phyloP scores from a whole-genome alignment of 2,329 filamentous ascomycete genomes.

The Pseudogymnoascus sp. region DNA sequence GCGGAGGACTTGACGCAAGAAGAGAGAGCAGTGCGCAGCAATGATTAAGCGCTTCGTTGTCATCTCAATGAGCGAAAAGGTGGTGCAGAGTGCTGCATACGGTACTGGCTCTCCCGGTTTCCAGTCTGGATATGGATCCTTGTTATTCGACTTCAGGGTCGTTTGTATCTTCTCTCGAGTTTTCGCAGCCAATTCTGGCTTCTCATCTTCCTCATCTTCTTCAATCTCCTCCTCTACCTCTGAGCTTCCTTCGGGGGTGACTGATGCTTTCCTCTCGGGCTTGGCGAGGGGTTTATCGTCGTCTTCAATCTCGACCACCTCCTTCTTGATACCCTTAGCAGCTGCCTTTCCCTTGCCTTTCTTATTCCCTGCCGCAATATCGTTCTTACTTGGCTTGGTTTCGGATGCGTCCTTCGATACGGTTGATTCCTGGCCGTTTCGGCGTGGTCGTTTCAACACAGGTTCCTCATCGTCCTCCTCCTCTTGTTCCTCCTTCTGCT shows the following conservation, averaged over 20 bases:
- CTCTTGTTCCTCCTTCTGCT: constrained; percentile 27
- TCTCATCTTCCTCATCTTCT: constrained; percentile 49
- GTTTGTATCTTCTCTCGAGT: constrained; percentile 72
- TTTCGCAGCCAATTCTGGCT: constrained; percentile 64
- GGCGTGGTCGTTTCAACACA: constrained; percentile 47
- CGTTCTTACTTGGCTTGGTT: constrained; percentile 28
- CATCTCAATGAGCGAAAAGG: constrained; percentile 90
- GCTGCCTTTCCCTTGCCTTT: constrained; percentile 10
- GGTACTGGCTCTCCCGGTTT: constrained; percentile 79
- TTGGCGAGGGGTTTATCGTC: constrained; percentile 11
- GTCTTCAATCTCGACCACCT: constrained; percentile 10
- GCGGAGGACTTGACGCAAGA: constrained; percentile 87
- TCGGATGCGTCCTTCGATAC: constrained; percentile 27
- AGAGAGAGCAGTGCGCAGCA: constrained; percentile 77
- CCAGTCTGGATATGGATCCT: constrained; percentile 94
- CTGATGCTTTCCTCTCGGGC: constrained; percentile 40
- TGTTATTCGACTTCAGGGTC: constrained; percentile 56
- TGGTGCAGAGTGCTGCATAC: constrained; percentile 88
- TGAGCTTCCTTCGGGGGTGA: constrained; percentile 36
- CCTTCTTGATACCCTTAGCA: constrained; percentile 11
- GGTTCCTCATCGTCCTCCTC: constrained; percentile 50
- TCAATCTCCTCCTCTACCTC: constrained; percentile 44
- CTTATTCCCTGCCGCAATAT: constrained; percentile 24
- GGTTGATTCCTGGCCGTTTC: constrained; percentile 20
- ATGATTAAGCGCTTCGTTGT: constrained; percentile 89